Base-by-base conservation (phyloP, 441 rosid genomes). In the Omphalea diandra region DNA sequence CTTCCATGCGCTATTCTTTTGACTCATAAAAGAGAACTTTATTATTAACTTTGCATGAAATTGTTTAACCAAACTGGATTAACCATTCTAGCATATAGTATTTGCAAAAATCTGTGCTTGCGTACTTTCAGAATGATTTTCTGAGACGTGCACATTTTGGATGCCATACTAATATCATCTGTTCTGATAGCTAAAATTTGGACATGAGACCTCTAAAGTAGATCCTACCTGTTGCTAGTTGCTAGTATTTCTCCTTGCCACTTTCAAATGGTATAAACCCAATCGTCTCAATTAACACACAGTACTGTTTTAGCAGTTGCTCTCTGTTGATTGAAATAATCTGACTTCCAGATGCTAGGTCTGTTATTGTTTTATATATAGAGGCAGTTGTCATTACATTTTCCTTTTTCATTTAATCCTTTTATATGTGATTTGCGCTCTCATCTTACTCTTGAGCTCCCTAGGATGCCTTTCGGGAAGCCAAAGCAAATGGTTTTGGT, bases 401-500 rank as follows among this genome's bases (percentile, higher is more conserved):
- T 20, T 27, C n/a, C 50, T 56, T 4, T 58, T 10, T n/a, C n/a
- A n/a, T n/a, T n/a, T n/a, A n/a, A n/a, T n/a, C n/a, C n/a, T n/a
- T n/a, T n/a, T n/a, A n/a, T n/a, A n/a, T n/a, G n/a, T n/a, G n/a
- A n/a, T n/a, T n/a, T n/a, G n/a, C n/a, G n/a, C n/a, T n/a, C n/a
- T n/a, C n/a, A 14, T 11, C 31, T 65, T 46, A 78, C n/a, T 46
- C 29, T 55, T 64, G 32, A 54, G 47, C 6, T 68, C 15, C 11
- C 24, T 74, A 94, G 98, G 96, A 94, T 77, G 87, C 94, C 57
- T 88, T 80, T 75, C 80, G 96, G 72, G 95, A 91, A 80, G 97
- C 97, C 71, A 91, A 88, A 82, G 92, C 85, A 44, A 94, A 82
- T 56, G 95, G 93, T 36, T 94, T 91, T 53, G 78, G 88, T 65